Base-by-base conservation (phyloP, 2,329 filamentous ascomycete species). In the Didymella glomerata region DNA sequence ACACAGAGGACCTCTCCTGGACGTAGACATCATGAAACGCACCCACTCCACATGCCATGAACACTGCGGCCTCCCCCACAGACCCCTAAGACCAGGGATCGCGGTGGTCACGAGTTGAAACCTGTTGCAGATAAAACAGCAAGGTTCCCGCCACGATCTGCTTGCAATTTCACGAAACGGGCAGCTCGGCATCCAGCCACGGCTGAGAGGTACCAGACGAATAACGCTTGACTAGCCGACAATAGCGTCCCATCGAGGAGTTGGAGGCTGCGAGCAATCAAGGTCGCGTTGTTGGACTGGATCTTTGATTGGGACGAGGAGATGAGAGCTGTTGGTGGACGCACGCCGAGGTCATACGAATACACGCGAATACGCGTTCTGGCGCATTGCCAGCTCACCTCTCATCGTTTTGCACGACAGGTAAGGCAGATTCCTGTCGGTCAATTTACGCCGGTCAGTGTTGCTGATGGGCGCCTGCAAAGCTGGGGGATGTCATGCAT, bases 1-100 rank as follows among this genome's bases (percentile, higher is more conserved):
- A n/a, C n/a, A n/a, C n/a, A n/a, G 11, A 48, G 25, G 22, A 48
- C 30, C 50, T 49, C 56, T 50, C 55, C 56, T 59, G 40, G 50
- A 50, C 24, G 38, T 5, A 22, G 34, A 54, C 40, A 34, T 45
- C 10, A 14, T 54, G 56, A 59, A 59, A 59, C 56, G n/a, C 24
- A 45, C 16, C 49, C 30, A 50, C 32, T 47, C 48, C 50, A 46
- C n/a, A 13, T 50, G 50, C 50, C 40, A 47, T 50, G 40, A 53
- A 40, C 56, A 53, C 40, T 40, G 25, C 48, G 25, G 38, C 38
- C 25, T 20, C 36, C 40, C 34, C 50, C 56, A 42, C 56, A 54
- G 46, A 34, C 36, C 20, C 6, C 32, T 45, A 44, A 14, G 46
- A 41, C 56, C 41, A 51, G 50, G 56, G 41, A 50, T 30, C 50